Evolutionary conservation across 441 rosid genomes (phyloP), one percentile per base, ranked within the genome.

Genomic region (Corymbia calophylla): DNA sequence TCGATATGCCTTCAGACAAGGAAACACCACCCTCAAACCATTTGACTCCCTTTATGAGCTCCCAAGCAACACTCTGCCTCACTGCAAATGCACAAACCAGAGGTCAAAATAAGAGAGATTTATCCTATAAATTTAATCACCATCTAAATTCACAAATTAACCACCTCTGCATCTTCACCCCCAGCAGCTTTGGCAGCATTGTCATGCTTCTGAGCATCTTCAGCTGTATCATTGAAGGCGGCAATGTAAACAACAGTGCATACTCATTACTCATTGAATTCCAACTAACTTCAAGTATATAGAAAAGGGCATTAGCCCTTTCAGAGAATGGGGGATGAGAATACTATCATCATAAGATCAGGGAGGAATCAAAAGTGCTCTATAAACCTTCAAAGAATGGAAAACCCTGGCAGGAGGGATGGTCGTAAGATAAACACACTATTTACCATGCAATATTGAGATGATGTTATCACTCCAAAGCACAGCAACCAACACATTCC

Each of bases 191-290:
- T 93, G 56, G 92, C 91, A 87, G 88, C 12, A 60, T 25, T 90
- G 19, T 89, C 93, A 56, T 73, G 89, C 92, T 94, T 94, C 44
- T 90, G 93, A 58, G 90, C 86, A 53, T 93, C 94, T 66, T 93
- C 95, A 11, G 92, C 89, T 87, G 88, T 55, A 87, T 21, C 66
- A 86, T 25, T 39, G 29, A 4, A 55, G 64, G 49, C 60, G 44
- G 31, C 44, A 35, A 44, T 25, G 64, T 31, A 35, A 86, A 55
- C 64, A 53, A 53, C 16, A 18, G 17, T 10, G 66, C 87, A 17
- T 19, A 19, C 19, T 31, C n/a, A 86, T 19, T 56, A 86, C 49
- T 21, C 48, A 77, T 77, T 44, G 21, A 55, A 18, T 53, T 49
- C 60, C 23, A 2, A 85, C 21, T 54, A 53, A 85, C 56, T 85